These are phyloP conservation scores for Periconia macrospinosa DNA, from an alignment of 2,329 filamentous ascomycete species.

Conservation along the genomic window DNA sequence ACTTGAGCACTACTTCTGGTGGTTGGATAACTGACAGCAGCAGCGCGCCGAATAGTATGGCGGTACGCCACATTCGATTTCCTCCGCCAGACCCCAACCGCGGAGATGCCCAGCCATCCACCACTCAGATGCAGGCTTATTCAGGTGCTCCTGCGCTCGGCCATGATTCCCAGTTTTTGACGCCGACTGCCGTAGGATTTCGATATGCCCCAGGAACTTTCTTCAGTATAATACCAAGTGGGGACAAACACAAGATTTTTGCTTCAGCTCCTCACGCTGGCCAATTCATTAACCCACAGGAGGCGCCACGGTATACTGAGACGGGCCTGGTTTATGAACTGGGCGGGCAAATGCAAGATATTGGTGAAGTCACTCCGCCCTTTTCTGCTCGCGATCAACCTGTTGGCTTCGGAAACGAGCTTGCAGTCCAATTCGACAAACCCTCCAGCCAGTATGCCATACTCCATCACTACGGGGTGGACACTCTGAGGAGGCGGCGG, in stretches of 20 bases:
- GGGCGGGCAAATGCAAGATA: conserved; percentile 72
- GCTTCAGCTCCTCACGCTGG: conserved; percentile 86
- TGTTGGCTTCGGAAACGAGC: conserved; percentile 88
- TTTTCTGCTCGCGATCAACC: conserved; percentile 64
- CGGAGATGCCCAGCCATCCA: conserved; percentile 19
- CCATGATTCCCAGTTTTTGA: conserved; percentile 29
- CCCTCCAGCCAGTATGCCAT: conserved; percentile 82
- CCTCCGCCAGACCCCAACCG: conserved; percentile 60
- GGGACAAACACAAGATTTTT: conserved; percentile 71
- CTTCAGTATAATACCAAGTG: conserved; percentile 74
- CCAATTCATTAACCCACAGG: conserved; percentile 66
- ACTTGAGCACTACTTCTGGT: conserved; percentile 85
- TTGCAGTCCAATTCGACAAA: conserved; percentile 93
- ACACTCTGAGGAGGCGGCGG: conserved; percentile 79
- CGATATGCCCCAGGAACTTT: conserved; percentile 88
- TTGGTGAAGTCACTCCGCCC: conserved; percentile 74
- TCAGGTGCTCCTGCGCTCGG: conserved; percentile 27
- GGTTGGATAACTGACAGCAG: conserved; percentile 64
- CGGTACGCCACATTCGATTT: conserved; percentile 95
- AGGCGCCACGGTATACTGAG: conserved; percentile 69
- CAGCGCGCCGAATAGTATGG: conserved; percentile 87
- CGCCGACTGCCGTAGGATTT: conserved; percentile 50
- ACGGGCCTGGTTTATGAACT: conserved; percentile 79
- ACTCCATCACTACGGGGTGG: conserved; percentile 86
- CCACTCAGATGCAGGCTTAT: conserved; percentile 34